phyloP scores from a whole-genome alignment of 345 rosid genomes.

The Rhodamnia argentea region DNA sequence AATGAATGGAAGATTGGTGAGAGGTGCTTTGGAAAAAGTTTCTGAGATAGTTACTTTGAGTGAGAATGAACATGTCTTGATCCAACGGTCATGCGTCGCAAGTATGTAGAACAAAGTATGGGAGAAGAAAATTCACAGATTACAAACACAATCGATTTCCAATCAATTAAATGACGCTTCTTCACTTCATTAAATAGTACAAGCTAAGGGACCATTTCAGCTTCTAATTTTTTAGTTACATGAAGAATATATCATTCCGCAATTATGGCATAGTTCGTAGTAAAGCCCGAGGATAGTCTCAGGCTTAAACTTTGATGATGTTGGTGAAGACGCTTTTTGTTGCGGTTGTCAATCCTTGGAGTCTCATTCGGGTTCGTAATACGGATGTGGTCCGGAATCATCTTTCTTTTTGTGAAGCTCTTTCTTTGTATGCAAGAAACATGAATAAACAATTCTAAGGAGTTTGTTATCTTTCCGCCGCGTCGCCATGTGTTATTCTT shows the following conservation, averaged over 20 bases:
- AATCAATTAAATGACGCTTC: neutral
- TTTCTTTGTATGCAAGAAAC: neutral
- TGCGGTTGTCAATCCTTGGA: neutral
- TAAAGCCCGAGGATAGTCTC: neutral
- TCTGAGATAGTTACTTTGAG: neutral
- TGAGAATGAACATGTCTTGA: neutral
- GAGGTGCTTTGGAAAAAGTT: neutral
- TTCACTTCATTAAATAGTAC: neutral
- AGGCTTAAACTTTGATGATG: neutral
- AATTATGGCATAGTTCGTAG: neutral
- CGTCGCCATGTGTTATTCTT: no score
- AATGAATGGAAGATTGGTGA: neutral
- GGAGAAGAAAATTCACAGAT: neutral
- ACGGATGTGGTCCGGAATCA: neutral
- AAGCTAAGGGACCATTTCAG: neutral
- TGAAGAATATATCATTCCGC: neutral
- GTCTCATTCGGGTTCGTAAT: neutral
- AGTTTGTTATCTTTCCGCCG: no score
- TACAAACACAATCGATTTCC: neutral
- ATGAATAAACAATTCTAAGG: neutral
- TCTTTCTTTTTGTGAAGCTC: neutral
- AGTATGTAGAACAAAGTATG: neutral
- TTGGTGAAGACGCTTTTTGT: neutral
- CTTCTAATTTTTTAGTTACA: neutral
- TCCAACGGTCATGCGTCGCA: neutral